Evolutionary conservation across 176 grass and related monocot species (phyloP), one percentile per base, ranked within the genome.

Genomic region (Carex myosuroides): DNA sequence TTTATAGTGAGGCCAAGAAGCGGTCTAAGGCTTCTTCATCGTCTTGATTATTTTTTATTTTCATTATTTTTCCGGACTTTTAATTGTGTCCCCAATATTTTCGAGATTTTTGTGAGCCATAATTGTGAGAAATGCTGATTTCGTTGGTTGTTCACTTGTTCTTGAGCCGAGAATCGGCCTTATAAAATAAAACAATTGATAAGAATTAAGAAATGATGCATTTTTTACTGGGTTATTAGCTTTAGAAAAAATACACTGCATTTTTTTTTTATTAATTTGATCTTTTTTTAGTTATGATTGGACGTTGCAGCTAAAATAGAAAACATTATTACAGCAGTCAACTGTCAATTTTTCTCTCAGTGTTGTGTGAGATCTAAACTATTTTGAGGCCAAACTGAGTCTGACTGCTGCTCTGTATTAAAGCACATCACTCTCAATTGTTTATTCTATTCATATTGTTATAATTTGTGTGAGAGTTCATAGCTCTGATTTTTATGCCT

Each of bases 1-100:
- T 96, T 86, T 96, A 96, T 86, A 93, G 91, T 0, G 91, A 96
- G 85, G 92, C 94, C 70, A 96, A 96, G 85, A 96, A 91, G 59
- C 87, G 87, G 16, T 83, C 81, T 42, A 83, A 69, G 62, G 48
- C 68, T 55, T 54, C 81, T 82, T 82, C 80, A 64, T 66, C 80
- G 2, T 82, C 80, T 63, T 83, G 63, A 83, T 83, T 83, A 35
- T 83, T 66, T 81, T 83, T 64, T 8, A 33, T 83, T 63, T 55
- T 3, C 81, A 83, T 83, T 83, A 61, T 53, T 83, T 68, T 68
- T 69, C 21, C 68, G 73, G 52, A 78, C 26, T 78, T 56, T 18
- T 8, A 22, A 57, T 33, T 78, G 24, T 57, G 26, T 56, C 73
- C 73, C 52, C 6, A 32, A 57, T 56, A 50, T 56, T 78, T 11